phyloP scores from a whole-genome alignment of 768 basidiomycete species.

The Termitomyces sp. region DNA sequence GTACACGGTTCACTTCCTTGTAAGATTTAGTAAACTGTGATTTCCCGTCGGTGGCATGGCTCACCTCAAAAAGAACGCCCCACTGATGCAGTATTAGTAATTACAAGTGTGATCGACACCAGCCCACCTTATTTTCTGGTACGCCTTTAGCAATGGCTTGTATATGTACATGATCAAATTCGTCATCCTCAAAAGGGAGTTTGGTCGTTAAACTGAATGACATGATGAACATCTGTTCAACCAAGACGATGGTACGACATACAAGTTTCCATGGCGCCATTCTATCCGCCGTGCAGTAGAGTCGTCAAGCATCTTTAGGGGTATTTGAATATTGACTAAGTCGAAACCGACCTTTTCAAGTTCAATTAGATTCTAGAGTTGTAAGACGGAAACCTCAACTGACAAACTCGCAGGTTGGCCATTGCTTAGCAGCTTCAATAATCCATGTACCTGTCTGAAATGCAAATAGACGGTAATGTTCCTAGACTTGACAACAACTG shows the following conservation, averaged over 20 bases:
- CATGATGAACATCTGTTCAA: neutral
- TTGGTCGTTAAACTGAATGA: constrained; percentile 60
- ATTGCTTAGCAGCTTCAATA: constrained; percentile 66
- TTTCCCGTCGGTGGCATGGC: constrained; percentile 3
- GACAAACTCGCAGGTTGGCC: constrained; percentile 63
- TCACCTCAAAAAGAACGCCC: constrained; percentile 61
- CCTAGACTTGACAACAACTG: neutral
- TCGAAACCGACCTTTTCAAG: constrained; percentile 66
- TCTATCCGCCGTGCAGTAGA: constrained; percentile 51
- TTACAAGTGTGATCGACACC: neutral
- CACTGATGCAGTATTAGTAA: constrained; percentile 36
- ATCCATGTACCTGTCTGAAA: constrained; percentile 63
- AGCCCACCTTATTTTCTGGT: constrained; percentile 67
- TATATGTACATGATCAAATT: constrained; percentile 79
- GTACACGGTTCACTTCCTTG: constrained; percentile 68
- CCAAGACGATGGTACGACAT: constrained; percentile 8
- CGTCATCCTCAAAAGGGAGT: constrained; percentile 77
- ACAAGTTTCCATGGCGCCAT: constrained; percentile 82
- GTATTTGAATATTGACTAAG: constrained; percentile 68
- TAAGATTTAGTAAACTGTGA: neutral
- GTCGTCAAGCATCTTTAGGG: constrained; percentile 43
- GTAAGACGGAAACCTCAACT: neutral
- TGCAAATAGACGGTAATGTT: neutral
- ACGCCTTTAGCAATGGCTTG: constrained; percentile 59
- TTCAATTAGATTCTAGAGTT: neutral